These are phyloP conservation scores for Manihot esculenta DNA, from an alignment of 441 rosid genomes.

Conservation along the genomic window DNA sequence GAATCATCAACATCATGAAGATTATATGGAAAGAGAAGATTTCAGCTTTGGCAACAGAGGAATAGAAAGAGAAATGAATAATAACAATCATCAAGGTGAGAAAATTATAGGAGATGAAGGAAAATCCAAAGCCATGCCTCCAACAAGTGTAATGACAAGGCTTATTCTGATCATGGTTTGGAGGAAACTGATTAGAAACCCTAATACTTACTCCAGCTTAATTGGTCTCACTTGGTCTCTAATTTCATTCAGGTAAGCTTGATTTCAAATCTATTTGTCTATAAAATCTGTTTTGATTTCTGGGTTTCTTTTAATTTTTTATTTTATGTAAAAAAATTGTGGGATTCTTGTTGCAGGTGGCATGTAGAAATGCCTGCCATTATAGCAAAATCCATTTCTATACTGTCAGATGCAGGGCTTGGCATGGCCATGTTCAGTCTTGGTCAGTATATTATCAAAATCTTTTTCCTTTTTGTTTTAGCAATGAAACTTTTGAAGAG, in stretches of 20 bases:
- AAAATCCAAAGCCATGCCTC: constrained; percentile 81
- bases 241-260: constrained; percentile 64
- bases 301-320: constrained; percentile 6
- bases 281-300: constrained; percentile 25
- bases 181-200: constrained; percentile 97
- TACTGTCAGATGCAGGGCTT: constrained; percentile 98
- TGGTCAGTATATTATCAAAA: constrained; percentile 64
- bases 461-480: constrained; percentile 7
- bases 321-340: background rate
- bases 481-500: constrained; percentile 13
- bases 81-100: constrained; percentile 43
- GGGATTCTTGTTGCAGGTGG: constrained; percentile 55
- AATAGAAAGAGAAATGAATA: constrained; percentile 35
- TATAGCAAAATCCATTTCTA: constrained; percentile 91
- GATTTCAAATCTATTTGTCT: background rate
- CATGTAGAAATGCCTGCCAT: constrained; percentile 86
- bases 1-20: constrained; percentile 31
- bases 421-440: constrained; percentile 99
- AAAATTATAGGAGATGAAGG: constrained; percentile 43
- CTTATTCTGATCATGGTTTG: constrained; percentile 96
- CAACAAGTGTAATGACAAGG: constrained; percentile 98
- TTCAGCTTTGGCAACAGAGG: constrained; percentile 80
- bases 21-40: constrained; percentile 76
- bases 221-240: constrained; percentile 93
- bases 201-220: constrained; percentile 92